These are phyloP conservation scores for Ogataea pini DNA, from an alignment of 805 yeast genomes.

Conservation along the genomic window DNA sequence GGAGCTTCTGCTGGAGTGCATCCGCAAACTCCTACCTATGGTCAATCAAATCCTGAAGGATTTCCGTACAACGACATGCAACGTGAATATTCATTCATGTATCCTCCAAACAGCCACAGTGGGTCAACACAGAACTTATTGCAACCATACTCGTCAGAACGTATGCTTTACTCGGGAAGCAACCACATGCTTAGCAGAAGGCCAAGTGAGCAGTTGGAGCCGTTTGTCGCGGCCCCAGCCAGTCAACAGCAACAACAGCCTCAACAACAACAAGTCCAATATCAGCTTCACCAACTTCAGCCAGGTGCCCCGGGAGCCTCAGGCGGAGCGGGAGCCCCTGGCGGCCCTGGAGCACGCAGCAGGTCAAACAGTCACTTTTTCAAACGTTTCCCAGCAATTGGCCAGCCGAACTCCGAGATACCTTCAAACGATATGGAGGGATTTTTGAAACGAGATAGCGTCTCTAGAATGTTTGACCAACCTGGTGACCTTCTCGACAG, in stretches of 20 bases:
- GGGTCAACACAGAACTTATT: conserved; percentile 20
- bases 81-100: conserved; percentile 30
- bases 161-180: conserved; percentile 22
- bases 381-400: conserved; percentile 33
- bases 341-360: conserved; percentile 17
- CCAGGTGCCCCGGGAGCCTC: conserved; percentile 7
- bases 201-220: conserved; percentile 53
- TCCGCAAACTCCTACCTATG: conserved; percentile 13
- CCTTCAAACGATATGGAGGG: conserved; percentile 36
- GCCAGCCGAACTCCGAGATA: conserved; percentile 31
- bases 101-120: conserved; percentile 25
- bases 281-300: conserved; percentile 16
- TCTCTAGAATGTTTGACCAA: conserved; percentile 31
- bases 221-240: conserved; percentile 39
- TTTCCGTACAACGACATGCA: conserved; percentile 29
- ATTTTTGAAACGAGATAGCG: conserved; percentile 39
- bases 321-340: neutral
- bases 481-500: conserved; percentile 30
- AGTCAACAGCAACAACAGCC: conserved; percentile 15
- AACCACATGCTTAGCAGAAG: conserved; percentile 38
- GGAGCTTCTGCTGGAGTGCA: conserved; percentile 12
- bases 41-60: conserved; percentile 22
- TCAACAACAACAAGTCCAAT: conserved; percentile 18
- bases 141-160: conserved; percentile 32
- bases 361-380: conserved; percentile 33